These are phyloP conservation scores for Solanum tarijense DNA, from an alignment of 257 asterid species.

Conservation along the genomic window DNA sequence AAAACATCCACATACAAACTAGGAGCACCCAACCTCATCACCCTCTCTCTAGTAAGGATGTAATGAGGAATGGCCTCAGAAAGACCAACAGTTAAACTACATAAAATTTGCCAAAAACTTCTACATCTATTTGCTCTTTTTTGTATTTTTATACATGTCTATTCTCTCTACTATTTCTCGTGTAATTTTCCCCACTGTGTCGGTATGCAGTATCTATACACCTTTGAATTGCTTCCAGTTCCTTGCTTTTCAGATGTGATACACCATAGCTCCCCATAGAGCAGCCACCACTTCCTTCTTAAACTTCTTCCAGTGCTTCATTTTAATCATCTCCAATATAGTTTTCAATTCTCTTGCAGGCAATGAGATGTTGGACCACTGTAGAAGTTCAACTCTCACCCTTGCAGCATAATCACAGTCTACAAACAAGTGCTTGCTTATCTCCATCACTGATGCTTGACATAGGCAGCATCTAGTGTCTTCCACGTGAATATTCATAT, in stretches of 20 bases:
- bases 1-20: background rate
- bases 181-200: background rate
- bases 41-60: background rate
- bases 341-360: background rate
- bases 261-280: background rate
- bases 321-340: background rate
- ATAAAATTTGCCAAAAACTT: background rate
- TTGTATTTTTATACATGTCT: background rate
- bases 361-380: background rate
- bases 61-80: background rate
- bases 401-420: background rate
- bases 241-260: background rate
- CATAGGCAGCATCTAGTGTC: background rate
- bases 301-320: background rate
- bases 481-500: background rate
- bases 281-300: background rate
- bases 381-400: background rate
- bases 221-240: background rate
- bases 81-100: background rate
- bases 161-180: background rate
- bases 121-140: background rate
- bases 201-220: background rate
- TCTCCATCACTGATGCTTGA: background rate
- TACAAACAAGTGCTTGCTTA: background rate
- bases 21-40: background rate